Percentiles rank a stretch among this genome's conserved stretches.
These are phyloP conservation scores for Zizania palustris DNA, from an alignment of 202 grass and related monocot genomes.

Conservation along the genomic window DNA sequence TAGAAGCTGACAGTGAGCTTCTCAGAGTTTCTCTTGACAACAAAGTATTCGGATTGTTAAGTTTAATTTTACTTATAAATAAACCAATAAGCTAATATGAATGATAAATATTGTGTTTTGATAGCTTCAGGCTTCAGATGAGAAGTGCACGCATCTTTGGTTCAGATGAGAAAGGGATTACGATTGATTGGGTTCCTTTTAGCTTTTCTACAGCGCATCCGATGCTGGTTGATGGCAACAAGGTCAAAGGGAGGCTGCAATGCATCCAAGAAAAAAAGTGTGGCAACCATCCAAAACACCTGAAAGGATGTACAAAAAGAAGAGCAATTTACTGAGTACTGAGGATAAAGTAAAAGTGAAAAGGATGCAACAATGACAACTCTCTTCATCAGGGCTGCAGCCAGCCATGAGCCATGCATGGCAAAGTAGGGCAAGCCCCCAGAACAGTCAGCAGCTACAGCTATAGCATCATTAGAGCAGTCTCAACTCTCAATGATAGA, in stretches of 20 bases:
- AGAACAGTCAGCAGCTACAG: background rate
- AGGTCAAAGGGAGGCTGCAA: slow-evolving; percentile 37
- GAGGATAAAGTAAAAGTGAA: slow-evolving; percentile 58
- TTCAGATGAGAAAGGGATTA: slow-evolving; percentile 41
- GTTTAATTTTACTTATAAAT: no score
- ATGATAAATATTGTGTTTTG: no score
- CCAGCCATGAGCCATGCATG: slow-evolving; percentile 12
- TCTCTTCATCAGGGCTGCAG: slow-evolving; percentile 15
- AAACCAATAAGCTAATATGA: no score
- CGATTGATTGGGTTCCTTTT: slow-evolving; percentile 46
- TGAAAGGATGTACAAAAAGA: slow-evolving; percentile 60
- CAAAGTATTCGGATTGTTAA: no score
- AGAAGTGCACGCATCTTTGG: slow-evolving; percentile 22
- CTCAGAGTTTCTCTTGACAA: no score
- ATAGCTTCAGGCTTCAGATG: no score
- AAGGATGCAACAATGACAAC: slow-evolving; percentile 32
- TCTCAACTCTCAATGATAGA: no score
- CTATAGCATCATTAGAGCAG: background rate
- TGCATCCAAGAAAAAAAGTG: slow-evolving; percentile 41
- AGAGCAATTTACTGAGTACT: slow-evolving; percentile 50
- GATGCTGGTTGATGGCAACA: slow-evolving; percentile 31
- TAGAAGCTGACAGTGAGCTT: no score
- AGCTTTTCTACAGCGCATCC: slow-evolving; percentile 53
- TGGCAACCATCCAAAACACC: slow-evolving; percentile 50
- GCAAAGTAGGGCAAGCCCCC: background rate